A percentile compares a stretch with the other conserved stretches of the same genome.
Evolutionary conservation across 257 asterid species (phyloP).

Genomic region (Paulownia fortunei): DNA sequence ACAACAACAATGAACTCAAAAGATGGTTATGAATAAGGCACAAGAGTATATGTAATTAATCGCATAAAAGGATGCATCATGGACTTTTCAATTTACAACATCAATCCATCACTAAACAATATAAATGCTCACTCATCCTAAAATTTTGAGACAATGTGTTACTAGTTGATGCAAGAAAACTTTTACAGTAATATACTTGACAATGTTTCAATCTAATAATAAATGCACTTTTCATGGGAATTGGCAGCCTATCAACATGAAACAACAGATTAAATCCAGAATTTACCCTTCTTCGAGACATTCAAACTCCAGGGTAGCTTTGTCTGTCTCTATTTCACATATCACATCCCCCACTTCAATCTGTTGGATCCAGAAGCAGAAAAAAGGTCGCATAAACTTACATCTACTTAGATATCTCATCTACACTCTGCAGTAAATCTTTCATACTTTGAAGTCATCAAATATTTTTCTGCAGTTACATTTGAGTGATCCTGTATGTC

Average conservation of each 20-base stretch:
- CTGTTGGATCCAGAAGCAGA: conserved; percentile 57
- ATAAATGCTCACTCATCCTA: conserved; percentile 22
- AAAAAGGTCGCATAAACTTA: conserved; percentile 30
- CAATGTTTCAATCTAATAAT: neutral
- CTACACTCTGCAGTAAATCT: neutral
- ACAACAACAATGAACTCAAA: neutral
- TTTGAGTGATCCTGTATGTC: conserved; percentile 3
- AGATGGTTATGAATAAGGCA: conserved; percentile 1
- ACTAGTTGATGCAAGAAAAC: conserved; percentile 9
- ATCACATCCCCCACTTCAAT: conserved; percentile 93
- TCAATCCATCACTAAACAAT: conserved; percentile 18
- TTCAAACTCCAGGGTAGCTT: conserved; percentile 97
- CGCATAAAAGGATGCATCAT: neutral
- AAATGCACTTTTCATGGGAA: conserved; percentile 18
- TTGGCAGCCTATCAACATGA: conserved; percentile 12
- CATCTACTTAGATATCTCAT: conserved; percentile 23
- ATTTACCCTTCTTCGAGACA: conserved; percentile 95
- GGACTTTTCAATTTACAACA: conserved; percentile 6
- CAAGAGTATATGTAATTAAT: neutral
- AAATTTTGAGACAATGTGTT: neutral
- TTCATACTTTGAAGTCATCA: conserved; percentile 25
- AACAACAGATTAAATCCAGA: conserved; percentile 33
- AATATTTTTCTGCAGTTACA: conserved; percentile 15
- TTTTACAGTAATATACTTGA: neutral
- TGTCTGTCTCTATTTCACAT: conserved; percentile 97